Evolutionary conservation across 306 rosid genomes (phyloP).

Genomic region (Pyrus pyrifolia): DNA sequence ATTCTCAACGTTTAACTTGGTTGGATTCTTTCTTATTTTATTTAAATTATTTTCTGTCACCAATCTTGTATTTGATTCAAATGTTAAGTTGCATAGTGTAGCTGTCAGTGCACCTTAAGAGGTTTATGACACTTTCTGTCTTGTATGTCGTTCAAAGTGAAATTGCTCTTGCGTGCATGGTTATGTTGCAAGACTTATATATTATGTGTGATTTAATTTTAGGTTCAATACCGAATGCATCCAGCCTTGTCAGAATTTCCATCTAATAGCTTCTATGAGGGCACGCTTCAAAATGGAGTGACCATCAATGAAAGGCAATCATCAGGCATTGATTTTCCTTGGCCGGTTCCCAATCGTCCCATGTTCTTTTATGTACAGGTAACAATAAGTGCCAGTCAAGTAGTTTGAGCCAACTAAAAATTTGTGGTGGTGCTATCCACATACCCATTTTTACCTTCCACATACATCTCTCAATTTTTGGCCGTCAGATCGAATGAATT

Average conservation of each 20-base stretch:
- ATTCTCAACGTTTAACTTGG: background rate
- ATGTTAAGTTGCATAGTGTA: background rate
- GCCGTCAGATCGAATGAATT: too few species aligned
- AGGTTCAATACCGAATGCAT: constrained; percentile 99
- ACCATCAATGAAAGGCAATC: constrained; percentile 94
- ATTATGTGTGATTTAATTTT: constrained; percentile 16
- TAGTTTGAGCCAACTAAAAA: background rate
- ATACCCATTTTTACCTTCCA: too few species aligned
- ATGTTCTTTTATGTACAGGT: constrained; percentile 99
- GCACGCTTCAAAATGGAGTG: constrained; percentile 96
- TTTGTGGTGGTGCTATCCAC: background rate
- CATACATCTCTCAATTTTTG: too few species aligned
- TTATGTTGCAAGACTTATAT: background rate
- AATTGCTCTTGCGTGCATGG: background rate
- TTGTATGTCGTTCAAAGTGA: background rate
- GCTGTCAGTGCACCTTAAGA: background rate
- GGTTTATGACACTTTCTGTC: background rate
- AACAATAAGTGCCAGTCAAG: constrained; percentile 3
- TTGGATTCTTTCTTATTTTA: background rate
- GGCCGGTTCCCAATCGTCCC: constrained; percentile 99
- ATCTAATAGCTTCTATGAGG: constrained; percentile 97
- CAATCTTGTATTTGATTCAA: background rate
- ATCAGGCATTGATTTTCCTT: constrained; percentile 94
- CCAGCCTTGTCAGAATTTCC: constrained; percentile 97
- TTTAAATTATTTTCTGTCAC: background rate